A percentile compares a stretch with the other conserved stretches of the same genome.
These are phyloP conservation scores for Arthromyces matolae DNA, from an alignment of 768 basidiomycete genomes.

Conservation along the genomic window DNA sequence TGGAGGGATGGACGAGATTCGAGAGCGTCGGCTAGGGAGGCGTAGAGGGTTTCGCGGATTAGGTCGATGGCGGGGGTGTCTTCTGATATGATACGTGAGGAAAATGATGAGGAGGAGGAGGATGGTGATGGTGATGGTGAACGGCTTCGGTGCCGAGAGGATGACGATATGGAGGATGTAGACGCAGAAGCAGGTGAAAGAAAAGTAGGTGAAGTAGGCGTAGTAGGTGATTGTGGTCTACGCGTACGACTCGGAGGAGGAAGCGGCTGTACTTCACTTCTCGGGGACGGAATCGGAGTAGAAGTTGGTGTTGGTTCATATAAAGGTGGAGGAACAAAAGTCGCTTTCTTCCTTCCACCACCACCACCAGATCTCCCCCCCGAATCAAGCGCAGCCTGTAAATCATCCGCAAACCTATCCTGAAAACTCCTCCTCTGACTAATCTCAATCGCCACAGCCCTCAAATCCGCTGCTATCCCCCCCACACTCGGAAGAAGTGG, in stretches of 20 bases:
- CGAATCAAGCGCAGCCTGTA: slow-evolving; percentile 77
- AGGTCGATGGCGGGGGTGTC: slow-evolving; percentile 68
- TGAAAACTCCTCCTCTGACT: slow-evolving; percentile 83
- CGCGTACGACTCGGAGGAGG: too few species aligned
- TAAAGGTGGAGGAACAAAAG: slow-evolving; percentile 68
- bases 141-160: slow-evolving; percentile 21
- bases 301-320: slow-evolving; percentile 41
- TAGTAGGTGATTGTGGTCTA: slow-evolving; percentile 4
- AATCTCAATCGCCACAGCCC: slow-evolving; percentile 84
- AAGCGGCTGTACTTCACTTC: neutral
- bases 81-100: too few species aligned
- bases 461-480: slow-evolving; percentile 75
- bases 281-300: slow-evolving; percentile 2
- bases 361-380: slow-evolving; percentile 34
- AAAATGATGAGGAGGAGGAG: slow-evolving; percentile 36
- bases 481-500: slow-evolving; percentile 41
- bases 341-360: slow-evolving; percentile 45
- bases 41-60: slow-evolving; percentile 86
- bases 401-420: slow-evolving; percentile 66
- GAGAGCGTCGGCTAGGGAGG: slow-evolving; percentile 69
- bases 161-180: slow-evolving; percentile 16
- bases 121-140: slow-evolving; percentile 32
- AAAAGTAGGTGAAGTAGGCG: slow-evolving; percentile 12
- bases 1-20: slow-evolving; percentile 53
- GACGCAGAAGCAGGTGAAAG: slow-evolving; percentile 24